phyloP scores from a whole-genome alignment of 2,329 filamentous ascomycete species.

The Bipolaris victoriae region DNA sequence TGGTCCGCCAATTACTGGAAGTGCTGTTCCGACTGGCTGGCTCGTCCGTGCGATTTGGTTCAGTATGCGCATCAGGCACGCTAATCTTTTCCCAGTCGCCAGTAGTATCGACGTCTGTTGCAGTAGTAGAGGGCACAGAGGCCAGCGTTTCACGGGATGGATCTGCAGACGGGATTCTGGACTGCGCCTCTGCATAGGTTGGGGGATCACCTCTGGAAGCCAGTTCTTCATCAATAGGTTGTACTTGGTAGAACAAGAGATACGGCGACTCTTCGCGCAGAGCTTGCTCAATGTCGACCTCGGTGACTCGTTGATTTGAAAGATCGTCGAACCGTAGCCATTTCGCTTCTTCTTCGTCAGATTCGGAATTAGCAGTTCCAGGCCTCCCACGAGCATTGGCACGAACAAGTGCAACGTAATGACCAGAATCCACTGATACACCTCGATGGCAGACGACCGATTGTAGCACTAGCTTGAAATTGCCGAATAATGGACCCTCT shows the following conservation, averaged over 20 bases:
- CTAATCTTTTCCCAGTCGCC: slow-evolving; percentile 36
- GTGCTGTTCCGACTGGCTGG: slow-evolving; percentile 42
- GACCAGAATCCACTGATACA: slow-evolving; percentile 81
- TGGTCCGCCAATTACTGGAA: slow-evolving; percentile 49
- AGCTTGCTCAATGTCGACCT: slow-evolving; percentile 78
- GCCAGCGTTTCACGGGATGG: slow-evolving; percentile 41
- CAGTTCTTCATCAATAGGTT: slow-evolving; percentile 79
- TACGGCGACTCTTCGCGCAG: slow-evolving; percentile 90
- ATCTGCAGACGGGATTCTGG: slow-evolving; percentile 25
- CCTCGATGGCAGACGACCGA: slow-evolving; percentile 93
- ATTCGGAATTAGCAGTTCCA: slow-evolving; percentile 57
- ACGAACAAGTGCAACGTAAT: slow-evolving; percentile 86
- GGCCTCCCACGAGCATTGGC: slow-evolving; percentile 58
- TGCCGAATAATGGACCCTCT: slow-evolving; percentile 74
- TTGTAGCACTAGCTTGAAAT: slow-evolving; percentile 91
- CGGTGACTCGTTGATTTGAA: slow-evolving; percentile 70
- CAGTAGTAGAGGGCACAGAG: slow-evolving; percentile 21
- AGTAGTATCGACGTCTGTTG: slow-evolving; percentile 28
- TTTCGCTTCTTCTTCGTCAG: slow-evolving; percentile 50
- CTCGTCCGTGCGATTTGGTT: slow-evolving; percentile 29
- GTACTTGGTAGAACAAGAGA: slow-evolving; percentile 91
- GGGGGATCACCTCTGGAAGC: slow-evolving; percentile 49
- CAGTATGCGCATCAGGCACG: slow-evolving; percentile 19
- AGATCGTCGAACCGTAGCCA: slow-evolving; percentile 97
- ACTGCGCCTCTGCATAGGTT: slow-evolving; percentile 48